These are phyloP conservation scores for Entomortierella parvispora DNA, from an alignment of 192 early-diverging fungal species.

Conservation along the genomic window DNA sequence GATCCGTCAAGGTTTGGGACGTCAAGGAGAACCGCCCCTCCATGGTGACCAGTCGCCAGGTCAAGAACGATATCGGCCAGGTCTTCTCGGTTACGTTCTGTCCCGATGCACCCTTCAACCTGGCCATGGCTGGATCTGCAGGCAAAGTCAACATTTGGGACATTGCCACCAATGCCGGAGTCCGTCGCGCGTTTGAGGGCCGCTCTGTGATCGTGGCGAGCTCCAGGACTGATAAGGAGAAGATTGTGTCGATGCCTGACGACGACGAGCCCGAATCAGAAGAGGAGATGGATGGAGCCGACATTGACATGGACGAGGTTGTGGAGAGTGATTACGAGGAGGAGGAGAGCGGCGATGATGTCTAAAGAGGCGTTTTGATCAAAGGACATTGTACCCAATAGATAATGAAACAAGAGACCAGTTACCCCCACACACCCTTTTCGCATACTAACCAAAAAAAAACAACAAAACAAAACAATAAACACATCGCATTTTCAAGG, in stretches of 20 bases:
- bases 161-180: conserved; percentile 85
- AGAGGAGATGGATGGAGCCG: conserved; percentile 53
- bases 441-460: neutral
- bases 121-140: conserved; percentile 88
- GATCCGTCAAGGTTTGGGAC: conserved; percentile 94
- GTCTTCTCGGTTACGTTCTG: conserved; percentile 91
- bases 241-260: conserved; percentile 33
- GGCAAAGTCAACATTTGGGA: conserved; percentile 96
- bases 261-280: conserved; percentile 52
- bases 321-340: conserved; percentile 47
- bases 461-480: no score
- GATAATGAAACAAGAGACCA: neutral
- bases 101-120: conserved; percentile 89
- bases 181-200: conserved; percentile 73
- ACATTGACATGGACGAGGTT: conserved; percentile 49
- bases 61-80: conserved; percentile 62
- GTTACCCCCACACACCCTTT: neutral
- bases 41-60: conserved; percentile 82
- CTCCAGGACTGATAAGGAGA: conserved; percentile 39
- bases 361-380: conserved; percentile 17
- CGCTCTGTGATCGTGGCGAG: conserved; percentile 45
- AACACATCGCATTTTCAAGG: no score
- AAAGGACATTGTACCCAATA: neutral
- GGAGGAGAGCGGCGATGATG: conserved; percentile 53
- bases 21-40: conserved; percentile 77